Percentiles rank a stretch among this genome's conserved stretches.
phyloP scores from a whole-genome alignment of 2,329 filamentous ascomycete species.

The Xylariaceae sp. region DNA sequence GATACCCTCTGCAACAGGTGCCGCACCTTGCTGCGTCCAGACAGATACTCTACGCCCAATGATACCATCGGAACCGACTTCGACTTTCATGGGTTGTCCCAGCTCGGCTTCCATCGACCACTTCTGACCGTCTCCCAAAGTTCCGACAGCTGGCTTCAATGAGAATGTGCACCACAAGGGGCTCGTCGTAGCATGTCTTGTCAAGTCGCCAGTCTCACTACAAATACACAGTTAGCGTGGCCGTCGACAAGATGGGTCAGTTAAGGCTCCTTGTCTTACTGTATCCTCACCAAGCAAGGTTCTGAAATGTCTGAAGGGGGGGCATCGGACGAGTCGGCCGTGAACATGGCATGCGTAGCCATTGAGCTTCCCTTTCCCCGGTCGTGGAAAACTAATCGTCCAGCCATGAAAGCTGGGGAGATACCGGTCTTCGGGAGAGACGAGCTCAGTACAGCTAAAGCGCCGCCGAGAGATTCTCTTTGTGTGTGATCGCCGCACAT shows the following conservation, averaged over 20 bases:
- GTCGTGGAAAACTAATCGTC: conserved; percentile 51
- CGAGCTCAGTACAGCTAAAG: conserved; percentile 52
- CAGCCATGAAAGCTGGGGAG: conserved; percentile 23
- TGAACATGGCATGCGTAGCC: conserved; percentile 53
- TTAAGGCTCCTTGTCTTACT: conserved; percentile 44
- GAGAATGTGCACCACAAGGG: conserved; percentile 50
- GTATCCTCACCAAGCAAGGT: conserved; percentile 48
- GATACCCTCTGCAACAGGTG: conserved; percentile 55
- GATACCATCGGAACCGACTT: conserved; percentile 54
- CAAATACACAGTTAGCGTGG: conserved; percentile 15
- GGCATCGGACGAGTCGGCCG: conserved; percentile 37
- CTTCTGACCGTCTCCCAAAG: conserved; percentile 9
- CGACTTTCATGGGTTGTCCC: conserved; percentile 49
- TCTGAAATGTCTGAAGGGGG: conserved; percentile 37
- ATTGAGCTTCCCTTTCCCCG: conserved; percentile 41
- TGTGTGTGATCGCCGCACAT: conserved; percentile 55
- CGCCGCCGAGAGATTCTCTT: conserved; percentile 52
- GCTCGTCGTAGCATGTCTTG: conserved; percentile 48
- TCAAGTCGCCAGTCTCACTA: conserved; percentile 53
- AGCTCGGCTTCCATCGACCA: conserved; percentile 45
- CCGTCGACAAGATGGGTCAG: neutral
- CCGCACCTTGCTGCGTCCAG: conserved; percentile 33
- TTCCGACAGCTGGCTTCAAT: conserved; percentile 31
- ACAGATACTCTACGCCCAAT: conserved; percentile 57
- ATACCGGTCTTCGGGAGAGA: conserved; percentile 28